Percentiles rank a stretch among this genome's conserved stretches.
Conservation (phyloP, 495 filamentous ascomycete species). For the Xylaria nigripes region DNA sequence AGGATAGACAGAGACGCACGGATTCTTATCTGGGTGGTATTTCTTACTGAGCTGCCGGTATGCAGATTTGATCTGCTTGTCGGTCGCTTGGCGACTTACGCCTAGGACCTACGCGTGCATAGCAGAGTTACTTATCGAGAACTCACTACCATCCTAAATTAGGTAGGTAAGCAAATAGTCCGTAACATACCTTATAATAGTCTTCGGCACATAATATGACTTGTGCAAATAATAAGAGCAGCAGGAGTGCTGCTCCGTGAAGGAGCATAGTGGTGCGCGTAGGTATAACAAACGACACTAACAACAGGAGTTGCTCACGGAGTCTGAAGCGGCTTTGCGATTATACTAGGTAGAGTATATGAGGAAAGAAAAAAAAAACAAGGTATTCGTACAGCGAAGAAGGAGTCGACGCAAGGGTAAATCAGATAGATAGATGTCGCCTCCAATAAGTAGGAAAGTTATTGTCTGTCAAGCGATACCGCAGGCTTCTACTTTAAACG, state of each 20-base stretch:
- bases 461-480: background rate
- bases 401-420: background rate
- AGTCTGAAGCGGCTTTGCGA: background rate
- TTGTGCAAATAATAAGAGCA: constrained; percentile 40
- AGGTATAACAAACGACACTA: background rate
- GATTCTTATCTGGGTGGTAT: constrained; percentile 97
- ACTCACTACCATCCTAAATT: background rate
- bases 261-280: constrained; percentile 30
- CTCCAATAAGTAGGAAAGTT: too few relatives aligned
- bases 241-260: constrained; percentile 30
- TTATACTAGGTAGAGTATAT: background rate
- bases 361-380: background rate
- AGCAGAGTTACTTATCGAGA: background rate
- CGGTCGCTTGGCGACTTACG: constrained; percentile 70
- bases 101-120: constrained; percentile 56
- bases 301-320: background rate
- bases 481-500: too few relatives aligned
- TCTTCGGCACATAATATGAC: constrained; percentile 53
- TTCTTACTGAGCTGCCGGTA: constrained; percentile 92
- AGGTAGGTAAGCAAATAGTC: background rate
- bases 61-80: constrained; percentile 91
- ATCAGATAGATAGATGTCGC: background rate
- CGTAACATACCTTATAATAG: constrained; percentile 68
- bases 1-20: constrained; percentile 47
- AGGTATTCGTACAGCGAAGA: background rate